Percentiles rank a stretch among this genome's conserved stretches.
Conservation (phyloP, 2,329 filamentous ascomycete genomes). For the Erysiphe pisi region DNA sequence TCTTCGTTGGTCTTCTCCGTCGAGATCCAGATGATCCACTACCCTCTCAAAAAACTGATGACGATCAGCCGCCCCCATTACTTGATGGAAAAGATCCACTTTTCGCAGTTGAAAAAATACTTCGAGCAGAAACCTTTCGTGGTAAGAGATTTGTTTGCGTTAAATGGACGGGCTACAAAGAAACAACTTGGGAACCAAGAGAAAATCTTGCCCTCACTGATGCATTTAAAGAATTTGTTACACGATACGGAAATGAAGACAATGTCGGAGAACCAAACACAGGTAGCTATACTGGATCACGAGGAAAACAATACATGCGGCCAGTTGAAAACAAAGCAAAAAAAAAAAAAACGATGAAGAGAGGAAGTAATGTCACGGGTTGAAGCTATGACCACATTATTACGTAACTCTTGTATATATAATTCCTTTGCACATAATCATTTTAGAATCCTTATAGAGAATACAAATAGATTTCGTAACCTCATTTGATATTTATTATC, state of each 20-base stretch:
- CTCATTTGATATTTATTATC: too few relatives aligned
- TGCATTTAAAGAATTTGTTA: not conserved
- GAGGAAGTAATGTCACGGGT: not conserved
- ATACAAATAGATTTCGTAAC: too few relatives aligned
- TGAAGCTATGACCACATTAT: not conserved
- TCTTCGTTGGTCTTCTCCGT: not conserved
- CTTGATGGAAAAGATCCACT: too few relatives aligned
- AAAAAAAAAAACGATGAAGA: too few relatives aligned
- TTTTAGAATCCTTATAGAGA: too few relatives aligned
- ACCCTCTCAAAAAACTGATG: not conserved
- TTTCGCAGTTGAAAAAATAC: not conserved
- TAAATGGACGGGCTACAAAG: slow-evolving; percentile 24
- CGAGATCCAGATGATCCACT: not conserved
- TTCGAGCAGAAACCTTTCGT: not conserved
- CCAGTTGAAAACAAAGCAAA: too few relatives aligned
- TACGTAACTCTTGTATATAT: too few relatives aligned
- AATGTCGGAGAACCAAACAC: not conserved
- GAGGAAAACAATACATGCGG: not conserved
- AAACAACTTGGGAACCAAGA: slow-evolving; percentile 15
- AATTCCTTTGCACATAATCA: too few relatives aligned
- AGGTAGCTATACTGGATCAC: not conserved
- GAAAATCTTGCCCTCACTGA: slow-evolving; percentile 20
- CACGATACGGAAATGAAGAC: not conserved
- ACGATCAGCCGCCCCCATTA: not conserved
- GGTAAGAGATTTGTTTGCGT: not conserved